These are phyloP conservation scores for Penicillium mononematosum DNA, from an alignment of 495 filamentous ascomycete genomes.

Conservation along the genomic window DNA sequence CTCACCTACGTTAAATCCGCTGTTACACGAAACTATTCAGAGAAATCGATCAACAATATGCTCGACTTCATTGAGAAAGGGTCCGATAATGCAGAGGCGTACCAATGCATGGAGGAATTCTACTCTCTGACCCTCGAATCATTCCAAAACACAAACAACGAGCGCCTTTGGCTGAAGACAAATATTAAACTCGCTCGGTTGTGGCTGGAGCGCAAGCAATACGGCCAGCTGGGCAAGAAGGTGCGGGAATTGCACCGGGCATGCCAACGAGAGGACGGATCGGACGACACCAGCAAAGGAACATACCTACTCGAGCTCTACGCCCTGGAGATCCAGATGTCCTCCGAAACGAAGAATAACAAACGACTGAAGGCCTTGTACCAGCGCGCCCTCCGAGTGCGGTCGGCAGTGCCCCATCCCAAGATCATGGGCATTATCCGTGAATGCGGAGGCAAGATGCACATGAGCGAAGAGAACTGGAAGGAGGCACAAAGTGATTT, in stretches of 20 bases:
- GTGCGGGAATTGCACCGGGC: conserved; percentile 84
- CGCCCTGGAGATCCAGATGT: conserved; percentile 98
- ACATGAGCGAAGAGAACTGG: conserved; percentile 99
- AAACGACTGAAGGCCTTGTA: conserved; percentile 94
- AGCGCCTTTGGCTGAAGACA: conserved; percentile 96
- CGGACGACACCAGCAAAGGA: conserved; percentile 92
- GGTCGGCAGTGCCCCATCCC: conserved; percentile 93
- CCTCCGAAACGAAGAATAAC: conserved; percentile 93
- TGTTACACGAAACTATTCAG: conserved; percentile 96
- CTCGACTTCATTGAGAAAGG: conserved; percentile 97
- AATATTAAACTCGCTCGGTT: conserved; percentile 94
- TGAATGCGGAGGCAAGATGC: conserved; percentile 99
- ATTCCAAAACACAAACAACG: conserved; percentile 97
- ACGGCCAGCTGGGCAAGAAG: conserved; percentile 75
- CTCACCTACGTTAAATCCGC: conserved; percentile 96
- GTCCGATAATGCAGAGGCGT: conserved; percentile 74
- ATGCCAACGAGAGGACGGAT: conserved; percentile 85
- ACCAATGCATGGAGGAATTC: conserved; percentile 90
- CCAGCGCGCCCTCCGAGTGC: conserved; percentile 82
- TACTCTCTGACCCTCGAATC: conserved; percentile 90
- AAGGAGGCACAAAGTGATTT: conserved; percentile 95
- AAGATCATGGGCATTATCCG: conserved; percentile 99
- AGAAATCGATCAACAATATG: conserved; percentile 99
- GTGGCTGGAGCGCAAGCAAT: conserved; percentile 88
- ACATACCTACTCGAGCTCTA: conserved; percentile 96